phyloP scores from a whole-genome alignment of 768 basidiomycete species.

The Lyophyllum atratum region DNA sequence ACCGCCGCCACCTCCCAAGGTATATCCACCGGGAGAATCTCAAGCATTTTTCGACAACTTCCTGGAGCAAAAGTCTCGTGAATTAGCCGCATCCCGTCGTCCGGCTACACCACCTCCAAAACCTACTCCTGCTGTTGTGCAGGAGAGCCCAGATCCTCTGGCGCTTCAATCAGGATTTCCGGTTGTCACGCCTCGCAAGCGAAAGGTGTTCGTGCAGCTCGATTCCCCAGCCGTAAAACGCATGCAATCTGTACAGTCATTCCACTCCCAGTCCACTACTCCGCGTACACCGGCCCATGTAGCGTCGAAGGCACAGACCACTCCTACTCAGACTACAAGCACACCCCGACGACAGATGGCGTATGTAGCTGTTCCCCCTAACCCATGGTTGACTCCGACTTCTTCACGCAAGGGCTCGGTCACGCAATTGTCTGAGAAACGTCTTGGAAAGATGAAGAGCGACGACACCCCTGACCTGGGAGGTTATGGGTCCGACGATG shows the following conservation, averaged over 20 bases:
- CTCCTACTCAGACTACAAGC: conserved; percentile 22
- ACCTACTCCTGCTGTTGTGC: conserved; percentile 20
- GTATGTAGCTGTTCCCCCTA: conserved; percentile 48
- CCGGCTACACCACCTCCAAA: conserved; percentile 24
- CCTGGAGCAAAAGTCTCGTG: conserved; percentile 54
- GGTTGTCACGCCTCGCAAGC: conserved; percentile 64
- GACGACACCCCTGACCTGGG: conserved; percentile 48
- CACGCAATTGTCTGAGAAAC: conserved; percentile 14
- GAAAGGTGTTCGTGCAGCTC: conserved; percentile 62
- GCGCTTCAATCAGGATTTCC: conserved; percentile 34
- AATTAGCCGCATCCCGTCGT: conserved; percentile 32
- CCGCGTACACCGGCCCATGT: conserved; percentile 24
- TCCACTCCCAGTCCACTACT: conserved; percentile 25
- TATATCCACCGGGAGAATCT: conserved; percentile 60
- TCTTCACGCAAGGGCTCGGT: conserved; percentile 33
- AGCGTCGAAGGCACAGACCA: conserved; percentile 22
- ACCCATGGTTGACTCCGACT: conserved; percentile 46
- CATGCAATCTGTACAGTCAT: conserved; percentile 33
- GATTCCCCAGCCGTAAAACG: conserved; percentile 70
- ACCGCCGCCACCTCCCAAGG: conserved; percentile 23
- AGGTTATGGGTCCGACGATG: conserved; percentile 60
- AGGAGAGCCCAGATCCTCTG: conserved; percentile 62
- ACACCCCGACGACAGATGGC: conserved; percentile 41
- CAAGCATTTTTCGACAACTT: conserved; percentile 67
- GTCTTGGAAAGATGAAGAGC: conserved; percentile 29